These are phyloP conservation scores for Chimonanthus praecox DNA, from an alignment of 164 flowering plant species.

Conservation along the genomic window DNA sequence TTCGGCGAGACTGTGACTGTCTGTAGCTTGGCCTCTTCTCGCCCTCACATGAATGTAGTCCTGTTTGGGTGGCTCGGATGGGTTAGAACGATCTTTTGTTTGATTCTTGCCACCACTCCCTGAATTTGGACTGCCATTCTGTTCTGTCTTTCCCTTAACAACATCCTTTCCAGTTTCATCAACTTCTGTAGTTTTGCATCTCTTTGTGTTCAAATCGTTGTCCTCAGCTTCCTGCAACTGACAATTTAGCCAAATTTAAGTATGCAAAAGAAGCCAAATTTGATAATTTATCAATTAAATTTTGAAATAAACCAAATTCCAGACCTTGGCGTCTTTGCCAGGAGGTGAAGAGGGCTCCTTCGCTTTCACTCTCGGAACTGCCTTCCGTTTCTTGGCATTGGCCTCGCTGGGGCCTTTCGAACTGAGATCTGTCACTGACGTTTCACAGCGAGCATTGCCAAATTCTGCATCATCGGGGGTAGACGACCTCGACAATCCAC, in stretches of 20 bases:
- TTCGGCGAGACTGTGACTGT: conserved; percentile 96
- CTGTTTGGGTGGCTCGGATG: conserved; percentile 64
- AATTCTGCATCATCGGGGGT: conserved; percentile 22
- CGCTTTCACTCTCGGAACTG: conserved; percentile 19
- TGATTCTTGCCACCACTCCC: conserved; percentile 30
- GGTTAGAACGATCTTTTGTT: conserved; percentile 34
- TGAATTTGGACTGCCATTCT: conserved; percentile 17
- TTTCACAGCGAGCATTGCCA: conserved; percentile 16
- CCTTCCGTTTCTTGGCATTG: conserved; percentile 28
- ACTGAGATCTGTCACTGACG: conserved; percentile 14
- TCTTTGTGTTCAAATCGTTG: conserved; percentile 40
- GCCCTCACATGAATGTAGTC: conserved; percentile 98
- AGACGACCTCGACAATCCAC: conserved; percentile 19
- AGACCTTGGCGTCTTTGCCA: conserved; percentile 24
- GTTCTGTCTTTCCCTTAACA: conserved; percentile 24
- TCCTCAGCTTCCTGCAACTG: conserved; percentile 32
- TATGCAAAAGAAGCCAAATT: neutral
- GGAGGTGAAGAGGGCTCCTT: conserved; percentile 22
- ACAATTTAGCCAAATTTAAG: neutral
- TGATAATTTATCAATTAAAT: neutral
- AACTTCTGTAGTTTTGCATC: conserved; percentile 39
- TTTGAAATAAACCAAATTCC: neutral
- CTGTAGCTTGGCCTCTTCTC: conserved; percentile 98
- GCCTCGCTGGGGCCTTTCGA: conserved; percentile 7
- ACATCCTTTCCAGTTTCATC: conserved; percentile 20